phyloP scores from a whole-genome alignment of 495 filamentous ascomycete genomes.

The Penicillium paradoxum region DNA sequence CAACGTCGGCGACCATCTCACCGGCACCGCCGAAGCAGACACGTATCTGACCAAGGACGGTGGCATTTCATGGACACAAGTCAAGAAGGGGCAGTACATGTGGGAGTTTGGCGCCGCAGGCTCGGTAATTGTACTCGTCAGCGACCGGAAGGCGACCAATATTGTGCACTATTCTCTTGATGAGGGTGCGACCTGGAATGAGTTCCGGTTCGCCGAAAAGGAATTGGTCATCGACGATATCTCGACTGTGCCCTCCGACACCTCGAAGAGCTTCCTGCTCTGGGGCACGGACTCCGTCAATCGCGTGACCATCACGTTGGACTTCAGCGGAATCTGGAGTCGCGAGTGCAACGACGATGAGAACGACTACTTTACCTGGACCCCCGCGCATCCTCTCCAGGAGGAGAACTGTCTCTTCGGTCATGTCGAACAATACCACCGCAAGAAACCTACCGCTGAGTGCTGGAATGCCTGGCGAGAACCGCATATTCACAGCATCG shows the following conservation, averaged over 20 bases:
- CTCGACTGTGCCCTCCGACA: conserved; percentile 83
- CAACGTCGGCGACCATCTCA: conserved; percentile 71
- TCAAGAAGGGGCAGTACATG: conserved; percentile 78
- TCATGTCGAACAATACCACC: conserved; percentile 81
- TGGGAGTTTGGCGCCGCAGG: conserved; percentile 96
- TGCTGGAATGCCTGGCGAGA: conserved; percentile 80
- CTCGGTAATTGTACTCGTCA: conserved; percentile 80
- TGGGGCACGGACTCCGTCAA: conserved; percentile 63
- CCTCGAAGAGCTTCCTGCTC: conserved; percentile 80
- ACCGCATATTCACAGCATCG: conserved; percentile 57
- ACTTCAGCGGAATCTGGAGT: conserved; percentile 76
- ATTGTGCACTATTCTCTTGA: conserved; percentile 71
- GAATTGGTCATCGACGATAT: conserved; percentile 70
- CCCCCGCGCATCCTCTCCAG: conserved; percentile 70
- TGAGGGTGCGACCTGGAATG: conserved; percentile 69
- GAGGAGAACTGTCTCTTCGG: conserved; percentile 84
- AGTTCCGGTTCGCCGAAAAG: conserved; percentile 65
- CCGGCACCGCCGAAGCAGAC: conserved; percentile 55
- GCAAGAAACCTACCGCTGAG: conserved; percentile 66
- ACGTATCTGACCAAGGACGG: conserved; percentile 88
- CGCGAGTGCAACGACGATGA: conserved; percentile 59
- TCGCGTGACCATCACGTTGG: conserved; percentile 69
- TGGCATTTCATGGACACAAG: conserved; percentile 79
- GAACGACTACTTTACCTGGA: conserved; percentile 81
- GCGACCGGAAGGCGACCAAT: conserved; percentile 58